These are phyloP conservation scores for Arthrobotrys iridis DNA, from an alignment of 2,329 filamentous ascomycete species.

Conservation along the genomic window DNA sequence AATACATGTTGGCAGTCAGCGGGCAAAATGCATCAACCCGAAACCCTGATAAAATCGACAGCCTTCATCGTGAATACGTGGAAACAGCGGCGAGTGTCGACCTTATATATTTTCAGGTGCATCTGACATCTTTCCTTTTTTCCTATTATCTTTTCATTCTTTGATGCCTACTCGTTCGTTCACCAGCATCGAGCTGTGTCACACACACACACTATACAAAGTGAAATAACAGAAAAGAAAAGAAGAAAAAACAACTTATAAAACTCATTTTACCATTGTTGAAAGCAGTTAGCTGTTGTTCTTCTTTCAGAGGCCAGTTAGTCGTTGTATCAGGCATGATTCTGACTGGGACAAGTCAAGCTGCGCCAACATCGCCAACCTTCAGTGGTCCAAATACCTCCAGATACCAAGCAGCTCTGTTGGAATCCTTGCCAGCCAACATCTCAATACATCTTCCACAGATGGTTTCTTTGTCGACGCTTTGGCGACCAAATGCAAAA, in stretches of 20 bases:
- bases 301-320: too few species aligned
- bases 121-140: slow-evolving; percentile 5
- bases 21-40: background rate
- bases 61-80: background rate
- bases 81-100: slow-evolving; percentile 17
- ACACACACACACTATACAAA: slow-evolving; percentile 17
- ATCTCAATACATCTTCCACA: slow-evolving; percentile 14
- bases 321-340: slow-evolving; percentile 16
- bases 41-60: background rate
- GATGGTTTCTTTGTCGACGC: slow-evolving; percentile 14
- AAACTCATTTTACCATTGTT: slow-evolving; percentile 9
- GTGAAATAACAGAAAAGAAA: slow-evolving; percentile 15
- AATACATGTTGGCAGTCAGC: too few species aligned
- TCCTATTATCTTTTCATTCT: background rate
- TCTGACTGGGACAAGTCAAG: slow-evolving; percentile 21
- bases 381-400: background rate
- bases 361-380: slow-evolving; percentile 35
- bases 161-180: background rate
- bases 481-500: slow-evolving; percentile 3
- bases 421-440: slow-evolving; percentile 32
- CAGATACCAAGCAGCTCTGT: background rate
- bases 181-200: slow-evolving; percentile 17
- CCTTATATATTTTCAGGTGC: slow-evolving; percentile 28
- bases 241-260: slow-evolving; percentile 16
- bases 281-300: background rate